Base-by-base conservation (phyloP, 345 rosid species). In the Syzygium jambos region DNA sequence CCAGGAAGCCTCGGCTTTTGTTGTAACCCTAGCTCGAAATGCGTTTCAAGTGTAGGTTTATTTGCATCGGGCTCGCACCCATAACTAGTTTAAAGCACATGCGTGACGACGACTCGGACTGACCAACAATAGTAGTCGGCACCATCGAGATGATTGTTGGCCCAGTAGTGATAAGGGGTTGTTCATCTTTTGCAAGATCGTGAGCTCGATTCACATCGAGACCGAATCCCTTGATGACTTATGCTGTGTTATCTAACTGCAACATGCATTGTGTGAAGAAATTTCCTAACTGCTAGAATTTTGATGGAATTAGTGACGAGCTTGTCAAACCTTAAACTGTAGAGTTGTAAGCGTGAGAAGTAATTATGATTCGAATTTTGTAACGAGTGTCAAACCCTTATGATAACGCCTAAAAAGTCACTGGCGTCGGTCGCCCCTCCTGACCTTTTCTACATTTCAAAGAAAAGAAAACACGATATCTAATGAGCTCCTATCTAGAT, bases 191-290 rank as follows among this genome's bases (percentile, higher is more conserved):
- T 1, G 22, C 3, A 6, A 65, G 17, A 65, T 65, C 5, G 9
- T 65, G 22, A 65, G 9, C 43, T 65, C 3, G 3, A 1, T 34
- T 14, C 9, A 6, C 38, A 3, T 63, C 19, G 0, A n/a, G 0
- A 63, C 4, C 19, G 7, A n/a, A 63, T n/a, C 16, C 12, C 19
- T 12, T 11, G 11, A 23, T 23, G 14, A 2, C 63, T 57, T 6
- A 14, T 10, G n/a, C 0, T 15, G 1, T 13, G 7, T 1, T 30
- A 2, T 61, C 9, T 27, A 7, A n/a, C 34, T 0, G 6, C 0
- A 0, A 0, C 17, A 5, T 3, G 27, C 5, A 11, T 61, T 1
- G 19, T n/a, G 73, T 13, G 4, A 2, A n/a, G 4, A 61, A 4
- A 61, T 2, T 57, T 11, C 0, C 0, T 13, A 5, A 61, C 34